phyloP scores from a whole-genome alignment of 2,329 filamentous ascomycete genomes.

The Colletotrichum sp. region DNA sequence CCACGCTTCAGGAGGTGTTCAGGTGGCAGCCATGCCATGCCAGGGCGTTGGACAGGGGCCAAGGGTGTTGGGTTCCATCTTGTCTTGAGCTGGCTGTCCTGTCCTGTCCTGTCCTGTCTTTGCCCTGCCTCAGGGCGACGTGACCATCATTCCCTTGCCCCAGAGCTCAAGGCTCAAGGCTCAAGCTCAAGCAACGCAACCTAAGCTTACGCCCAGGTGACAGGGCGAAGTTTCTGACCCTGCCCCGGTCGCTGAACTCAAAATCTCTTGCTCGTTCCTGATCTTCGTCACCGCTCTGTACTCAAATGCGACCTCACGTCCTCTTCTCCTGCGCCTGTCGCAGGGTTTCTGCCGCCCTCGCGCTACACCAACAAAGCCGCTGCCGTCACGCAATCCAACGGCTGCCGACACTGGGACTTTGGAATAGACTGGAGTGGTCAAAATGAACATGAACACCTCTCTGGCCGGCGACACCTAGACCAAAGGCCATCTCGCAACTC shows the following conservation, averaged over 20 bases:
- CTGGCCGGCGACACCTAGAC: background rate
- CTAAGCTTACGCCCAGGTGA: background rate
- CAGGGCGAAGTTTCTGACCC: background rate
- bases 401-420: background rate
- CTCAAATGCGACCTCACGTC: conserved; percentile 16
- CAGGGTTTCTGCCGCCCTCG: background rate
- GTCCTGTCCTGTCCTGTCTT: background rate
- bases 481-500: background rate
- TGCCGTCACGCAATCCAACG: background rate
- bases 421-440: background rate
- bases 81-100: background rate
- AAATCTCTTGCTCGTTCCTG: background rate
- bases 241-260: conserved; percentile 11
- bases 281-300: conserved; percentile 2
- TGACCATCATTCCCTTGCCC: background rate
- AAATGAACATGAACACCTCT: background rate
- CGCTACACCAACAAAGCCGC: background rate
- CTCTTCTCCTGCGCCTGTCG: background rate
- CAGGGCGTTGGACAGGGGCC: background rate
- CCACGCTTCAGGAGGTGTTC: conserved; percentile 1
- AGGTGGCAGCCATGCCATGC: background rate
- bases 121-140: background rate
- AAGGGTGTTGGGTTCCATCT: background rate
- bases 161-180: background rate
- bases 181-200: background rate